Evolutionary conservation across 1,139 yeast species (phyloP).

Genomic region (Lipomyces yarrowii): DNA sequence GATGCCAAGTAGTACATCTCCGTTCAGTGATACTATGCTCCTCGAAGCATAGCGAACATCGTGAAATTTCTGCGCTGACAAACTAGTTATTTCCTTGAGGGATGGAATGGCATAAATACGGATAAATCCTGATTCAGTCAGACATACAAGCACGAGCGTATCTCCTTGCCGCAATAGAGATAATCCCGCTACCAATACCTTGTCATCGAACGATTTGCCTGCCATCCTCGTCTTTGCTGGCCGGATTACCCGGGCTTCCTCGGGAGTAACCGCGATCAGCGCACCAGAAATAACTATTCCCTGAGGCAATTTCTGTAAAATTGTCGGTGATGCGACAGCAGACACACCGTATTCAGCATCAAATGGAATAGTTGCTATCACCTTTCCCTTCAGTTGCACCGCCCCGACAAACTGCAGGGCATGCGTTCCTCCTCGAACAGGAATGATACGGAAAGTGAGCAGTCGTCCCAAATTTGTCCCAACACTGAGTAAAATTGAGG

Average conservation of each 20-base stretch:
- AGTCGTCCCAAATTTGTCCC: constrained; percentile 85
- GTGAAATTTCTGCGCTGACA: constrained; percentile 43
- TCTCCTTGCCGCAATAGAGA: constrained; percentile 50
- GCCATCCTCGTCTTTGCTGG: constrained; percentile 56
- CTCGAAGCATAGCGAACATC: constrained; percentile 21
- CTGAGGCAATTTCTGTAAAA: constrained; percentile 61
- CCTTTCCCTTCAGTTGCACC: constrained; percentile 52
- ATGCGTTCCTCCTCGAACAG: constrained; percentile 70
- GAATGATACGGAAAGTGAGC: constrained; percentile 65
- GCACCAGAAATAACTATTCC: constrained; percentile 68
- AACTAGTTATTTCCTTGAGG: constrained; percentile 51
- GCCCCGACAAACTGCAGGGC: constrained; percentile 58
- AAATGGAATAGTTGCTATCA: constrained; percentile 61
- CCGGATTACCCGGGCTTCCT: constrained; percentile 66
- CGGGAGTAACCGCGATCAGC: constrained; percentile 57
- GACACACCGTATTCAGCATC: constrained; percentile 60
- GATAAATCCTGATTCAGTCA: constrained; percentile 48
- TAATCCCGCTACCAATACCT: constrained; percentile 64
- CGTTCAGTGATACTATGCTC: constrained; percentile 62
- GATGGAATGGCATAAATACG: constrained; percentile 56
- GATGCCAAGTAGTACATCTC: constrained; percentile 69
- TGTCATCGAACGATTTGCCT: constrained; percentile 47
- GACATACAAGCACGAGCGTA: constrained; percentile 48
- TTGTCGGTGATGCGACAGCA: constrained; percentile 63
- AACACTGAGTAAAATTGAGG: constrained; percentile 69